Base-by-base conservation (phyloP, 2,329 filamentous ascomycete species). In the Exophiala lecanii-corni region DNA sequence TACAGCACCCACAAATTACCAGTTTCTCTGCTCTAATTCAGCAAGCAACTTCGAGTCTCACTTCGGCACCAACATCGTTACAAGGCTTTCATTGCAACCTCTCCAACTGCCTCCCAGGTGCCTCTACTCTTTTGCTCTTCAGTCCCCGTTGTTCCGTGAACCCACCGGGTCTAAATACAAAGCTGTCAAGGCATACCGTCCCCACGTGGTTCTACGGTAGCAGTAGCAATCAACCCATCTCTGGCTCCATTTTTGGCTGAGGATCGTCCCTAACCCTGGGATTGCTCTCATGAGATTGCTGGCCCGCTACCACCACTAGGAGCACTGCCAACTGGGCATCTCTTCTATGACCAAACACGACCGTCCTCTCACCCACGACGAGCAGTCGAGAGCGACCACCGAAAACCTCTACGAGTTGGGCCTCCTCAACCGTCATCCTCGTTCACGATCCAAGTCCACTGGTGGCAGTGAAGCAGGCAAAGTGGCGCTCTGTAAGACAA, bases 381-480 rank as follows among this genome's bases (percentile, higher is more conserved):
- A 46, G 44, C 45, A 45, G 41, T 47, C 49, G n/a, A 41, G 39
- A 39, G 45, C 43, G 33, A 49, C 54, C 10, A 47, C 49, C 36
- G 41, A 57, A 42, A 55, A 54, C 42, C 49, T 57, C 39, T 53
- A 55, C 41, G 49, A 53, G n/a, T 36, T 57, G 36, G 55, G 55
- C 32, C 49, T 57, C 16, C 49, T 57, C 35, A 54, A 36, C 30
- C 50, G 50, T 36, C 23, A 26, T 26, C 48, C 54, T 41, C 36
- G 41, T 18, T 44, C 46, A 33, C 38, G 42, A 32, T 49, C 51
- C 38, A 45, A 43, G 26, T 42, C 46, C 30, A 31, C 20, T 26
- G 10, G 17, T 17, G 45, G 21, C 36, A 36, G 39, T 16, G 47
- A 47, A 35, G 25, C 43, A 18, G 36, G 38, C 33, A 49, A 38